Conservation (phyloP, 148 eudicot species). For the Cornus suecica region DNA sequence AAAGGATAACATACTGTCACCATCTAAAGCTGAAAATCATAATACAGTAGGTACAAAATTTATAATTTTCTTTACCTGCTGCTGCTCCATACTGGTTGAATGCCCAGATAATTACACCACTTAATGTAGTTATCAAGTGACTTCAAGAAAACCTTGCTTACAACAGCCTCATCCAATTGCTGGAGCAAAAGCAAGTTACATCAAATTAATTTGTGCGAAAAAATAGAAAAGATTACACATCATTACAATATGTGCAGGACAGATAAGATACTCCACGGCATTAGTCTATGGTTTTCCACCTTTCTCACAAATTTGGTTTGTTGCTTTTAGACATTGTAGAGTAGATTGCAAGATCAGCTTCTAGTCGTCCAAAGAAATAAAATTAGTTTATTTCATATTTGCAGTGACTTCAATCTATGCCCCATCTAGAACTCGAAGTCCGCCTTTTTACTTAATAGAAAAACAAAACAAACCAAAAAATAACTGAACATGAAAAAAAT, state of each 20-base stretch:
- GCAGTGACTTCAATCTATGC: background rate
- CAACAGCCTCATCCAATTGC: conserved; percentile 97
- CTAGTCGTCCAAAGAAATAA: background rate
- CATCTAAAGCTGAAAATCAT: background rate
- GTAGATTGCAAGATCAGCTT: background rate
- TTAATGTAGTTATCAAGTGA: conserved; percentile 90
- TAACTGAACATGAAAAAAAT: too few species aligned
- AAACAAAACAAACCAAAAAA: background rate
- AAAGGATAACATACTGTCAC: background rate
- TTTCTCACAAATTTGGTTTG: background rate
- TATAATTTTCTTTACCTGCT: conserved; percentile 58
- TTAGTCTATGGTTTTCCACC: background rate
- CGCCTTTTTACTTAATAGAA: too few species aligned
- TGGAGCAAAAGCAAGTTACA: conserved; percentile 33
- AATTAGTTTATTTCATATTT: background rate
- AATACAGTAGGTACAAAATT: background rate
- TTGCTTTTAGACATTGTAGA: background rate
- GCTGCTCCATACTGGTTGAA: conserved; percentile 92
- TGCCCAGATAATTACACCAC: conserved; percentile 85
- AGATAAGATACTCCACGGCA: background rate
- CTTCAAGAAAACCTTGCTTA: conserved; percentile 71
- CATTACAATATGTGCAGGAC: too few species aligned
- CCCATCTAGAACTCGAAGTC: background rate
- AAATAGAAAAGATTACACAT: background rate
- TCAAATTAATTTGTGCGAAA: background rate